Base-by-base conservation (phyloP, 2,329 filamentous ascomycete species). In the Plenodomus lindquistii region DNA sequence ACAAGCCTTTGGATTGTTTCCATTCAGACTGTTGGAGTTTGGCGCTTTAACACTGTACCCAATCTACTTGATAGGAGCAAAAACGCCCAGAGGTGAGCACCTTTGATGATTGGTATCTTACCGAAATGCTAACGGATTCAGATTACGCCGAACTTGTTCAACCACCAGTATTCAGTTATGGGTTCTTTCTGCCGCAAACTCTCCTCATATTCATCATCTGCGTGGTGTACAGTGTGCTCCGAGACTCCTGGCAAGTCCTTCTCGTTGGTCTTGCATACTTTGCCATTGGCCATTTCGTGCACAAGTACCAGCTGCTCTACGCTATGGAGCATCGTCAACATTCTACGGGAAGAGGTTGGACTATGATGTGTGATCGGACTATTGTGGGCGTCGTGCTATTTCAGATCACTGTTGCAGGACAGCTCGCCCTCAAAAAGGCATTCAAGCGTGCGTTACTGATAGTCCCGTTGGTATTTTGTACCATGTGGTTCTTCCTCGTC, bases 261-360 rank as follows among this genome's bases (percentile, higher is more conserved):
- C 78, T 92, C 9, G 86, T 93, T 40, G 94, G 94, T 3, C 76
- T 93, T 40, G 77, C 90, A 11, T 99, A 95, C 72, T 96, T 95
- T 62, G 66, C 83, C 17, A 82, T 96, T 13, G 91, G 91, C 17
- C 88, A 90, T 70, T 93, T 93, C 67, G 89, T 90, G 24, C 95
- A 96, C 81, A 97, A 97, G 71, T 99, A 99, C 74, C 95, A 99
- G 76, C 79, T 99, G 4, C 80, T 99, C 4, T 99, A 99, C 71
- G 91, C 94, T 24, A 99, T 99, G 94, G 92, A 97, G 63, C 93
- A 97, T 70, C 89, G 91, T 15, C 91, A 95, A 66, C 91, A 96
- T 68, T 91, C 91, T 15, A 97, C 93, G 0, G 95, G 95, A 17
- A 86, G 88, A 52, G 91, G 92, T 4, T 99, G 94, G 94, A 87